These are phyloP conservation scores for Pachysandra terminalis DNA, from an alignment of 164 flowering plant genomes.

Conservation along the genomic window DNA sequence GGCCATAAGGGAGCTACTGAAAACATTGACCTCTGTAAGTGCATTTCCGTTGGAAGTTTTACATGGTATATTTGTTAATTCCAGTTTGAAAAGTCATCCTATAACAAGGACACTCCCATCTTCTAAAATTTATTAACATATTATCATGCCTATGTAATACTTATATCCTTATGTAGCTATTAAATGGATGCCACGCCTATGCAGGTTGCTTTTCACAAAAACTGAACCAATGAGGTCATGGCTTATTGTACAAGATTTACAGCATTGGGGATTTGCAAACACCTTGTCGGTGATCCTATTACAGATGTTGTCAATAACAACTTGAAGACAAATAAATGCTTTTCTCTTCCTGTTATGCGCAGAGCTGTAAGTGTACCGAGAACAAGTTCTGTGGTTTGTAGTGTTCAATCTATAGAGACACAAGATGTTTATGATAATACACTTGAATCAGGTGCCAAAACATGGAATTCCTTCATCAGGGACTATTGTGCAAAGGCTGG, in stretches of 20 bases:
- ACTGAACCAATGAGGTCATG: constrained; percentile 15
- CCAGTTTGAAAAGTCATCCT: background rate
- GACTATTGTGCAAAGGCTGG: constrained; percentile 9
- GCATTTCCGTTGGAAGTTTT: background rate
- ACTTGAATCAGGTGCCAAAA: constrained; percentile 4
- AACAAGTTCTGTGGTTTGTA: background rate
- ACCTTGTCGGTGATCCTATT: background rate
- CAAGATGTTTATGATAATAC: constrained; percentile 6
- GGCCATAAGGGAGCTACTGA: constrained; percentile 95
- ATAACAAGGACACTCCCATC: background rate
- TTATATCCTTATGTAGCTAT: too few species aligned
- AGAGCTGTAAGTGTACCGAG: too few species aligned
- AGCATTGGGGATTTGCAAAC: background rate
- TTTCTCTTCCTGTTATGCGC: too few species aligned
- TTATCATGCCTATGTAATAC: too few species aligned
- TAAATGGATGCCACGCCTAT: too few species aligned
- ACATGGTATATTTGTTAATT: background rate
- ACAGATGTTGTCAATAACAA: too few species aligned
- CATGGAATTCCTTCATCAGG: constrained; percentile 17
- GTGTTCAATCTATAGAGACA: background rate
- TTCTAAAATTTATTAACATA: background rate
- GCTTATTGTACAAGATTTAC: background rate
- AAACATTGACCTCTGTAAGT: constrained; percentile 86
- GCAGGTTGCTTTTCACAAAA: constrained; percentile 32
- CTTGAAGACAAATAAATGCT: too few species aligned